Conservation (phyloP, 2,329 filamentous ascomycete genomes). For the Alternaria triticina region DNA sequence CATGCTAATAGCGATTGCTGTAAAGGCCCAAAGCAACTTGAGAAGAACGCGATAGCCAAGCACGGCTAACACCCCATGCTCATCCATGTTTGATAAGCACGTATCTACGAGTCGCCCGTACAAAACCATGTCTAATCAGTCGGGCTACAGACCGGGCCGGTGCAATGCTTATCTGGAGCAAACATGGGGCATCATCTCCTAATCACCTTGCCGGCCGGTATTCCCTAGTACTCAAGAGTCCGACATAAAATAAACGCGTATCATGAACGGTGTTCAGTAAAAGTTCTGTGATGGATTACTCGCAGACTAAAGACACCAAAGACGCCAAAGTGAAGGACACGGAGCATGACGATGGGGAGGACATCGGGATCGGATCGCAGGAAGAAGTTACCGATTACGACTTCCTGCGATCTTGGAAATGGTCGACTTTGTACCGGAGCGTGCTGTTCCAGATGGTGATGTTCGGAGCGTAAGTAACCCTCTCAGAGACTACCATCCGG, state of each 20-base stretch:
- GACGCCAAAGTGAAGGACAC: background rate
- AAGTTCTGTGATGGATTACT: background rate
- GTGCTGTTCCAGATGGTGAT: constrained; percentile 17
- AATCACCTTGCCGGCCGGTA: background rate
- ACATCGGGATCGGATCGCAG: constrained; percentile 1
- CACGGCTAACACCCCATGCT: background rate
- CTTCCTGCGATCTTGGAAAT: background rate
- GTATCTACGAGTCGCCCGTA: background rate
- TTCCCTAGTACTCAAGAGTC: background rate
- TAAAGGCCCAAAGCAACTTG: background rate
- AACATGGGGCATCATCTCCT: background rate
- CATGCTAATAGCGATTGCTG: background rate
- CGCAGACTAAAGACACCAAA: constrained; percentile 1
- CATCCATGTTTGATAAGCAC: background rate
- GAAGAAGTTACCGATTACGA: constrained; percentile 2
- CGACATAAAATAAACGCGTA: background rate
- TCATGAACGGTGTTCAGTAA: background rate
- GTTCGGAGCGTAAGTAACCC: constrained; percentile 9
- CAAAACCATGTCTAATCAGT: background rate
- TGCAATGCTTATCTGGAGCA: constrained; percentile 1
- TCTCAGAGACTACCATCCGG: background rate
- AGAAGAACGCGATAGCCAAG: background rate
- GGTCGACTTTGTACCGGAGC: constrained; percentile 8
- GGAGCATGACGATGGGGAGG: background rate
- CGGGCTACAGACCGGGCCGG: constrained; percentile 8